These are phyloP conservation scores for Sonneratia alba DNA, from an alignment of 345 rosid species.

Conservation along the genomic window DNA sequence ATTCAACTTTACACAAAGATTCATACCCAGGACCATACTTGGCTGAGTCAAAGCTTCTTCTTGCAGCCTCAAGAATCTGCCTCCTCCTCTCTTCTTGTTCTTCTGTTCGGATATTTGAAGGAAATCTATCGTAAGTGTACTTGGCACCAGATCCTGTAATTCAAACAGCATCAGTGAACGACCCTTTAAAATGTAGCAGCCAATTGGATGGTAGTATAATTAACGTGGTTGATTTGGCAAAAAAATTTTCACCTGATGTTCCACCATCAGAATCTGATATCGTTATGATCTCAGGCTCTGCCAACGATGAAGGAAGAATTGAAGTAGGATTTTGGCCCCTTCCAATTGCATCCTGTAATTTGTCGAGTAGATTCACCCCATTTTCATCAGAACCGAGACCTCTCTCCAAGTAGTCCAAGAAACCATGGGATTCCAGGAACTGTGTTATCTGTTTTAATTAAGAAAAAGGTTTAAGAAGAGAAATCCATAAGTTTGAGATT, in stretches of 20 bases:
- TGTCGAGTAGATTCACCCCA: conserved; percentile 73
- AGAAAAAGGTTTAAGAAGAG: background rate
- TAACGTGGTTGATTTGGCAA: background rate
- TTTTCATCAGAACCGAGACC: conserved; percentile 59
- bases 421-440: conserved; percentile 78
- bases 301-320: conserved; percentile 50
- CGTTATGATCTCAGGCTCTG: conserved; percentile 79
- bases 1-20: background rate
- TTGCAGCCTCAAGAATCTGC: conserved; percentile 85
- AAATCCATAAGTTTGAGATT: background rate
- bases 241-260: conserved; percentile 42
- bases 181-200: background rate
- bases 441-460: conserved; percentile 47
- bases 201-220: background rate
- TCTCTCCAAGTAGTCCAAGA: conserved; percentile 88
- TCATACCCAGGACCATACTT: conserved; percentile 64
- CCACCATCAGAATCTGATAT: conserved; percentile 79
- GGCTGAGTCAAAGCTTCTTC: conserved; percentile 78
- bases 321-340: conserved; percentile 92
- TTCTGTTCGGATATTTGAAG: conserved; percentile 73
- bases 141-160: conserved; percentile 71
- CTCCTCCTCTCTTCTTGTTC: conserved; percentile 92
- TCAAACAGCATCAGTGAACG: conserved; percentile 3
- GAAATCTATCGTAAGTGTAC: conserved; percentile 92
- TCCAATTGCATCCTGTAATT: conserved; percentile 90